Percentiles rank a stretch among this genome's conserved stretches.
Conservation (phyloP, 2,329 filamentous ascomycete species). For the Clathrospora elynae region DNA sequence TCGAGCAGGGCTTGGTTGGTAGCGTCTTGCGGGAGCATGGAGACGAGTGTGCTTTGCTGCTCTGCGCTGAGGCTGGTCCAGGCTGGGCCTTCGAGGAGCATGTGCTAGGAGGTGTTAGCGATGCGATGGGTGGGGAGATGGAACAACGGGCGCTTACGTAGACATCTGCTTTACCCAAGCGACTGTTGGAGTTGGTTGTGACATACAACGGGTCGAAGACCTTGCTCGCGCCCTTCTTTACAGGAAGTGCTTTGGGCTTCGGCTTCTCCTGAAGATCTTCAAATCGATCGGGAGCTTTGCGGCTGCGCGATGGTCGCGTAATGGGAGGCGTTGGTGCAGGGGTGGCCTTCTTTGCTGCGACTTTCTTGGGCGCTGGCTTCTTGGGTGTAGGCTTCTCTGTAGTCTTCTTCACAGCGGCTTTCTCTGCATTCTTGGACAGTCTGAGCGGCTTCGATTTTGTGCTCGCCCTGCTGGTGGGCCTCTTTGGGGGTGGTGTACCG, state of each 20-base stretch:
- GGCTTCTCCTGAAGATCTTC: constrained; percentile 15
- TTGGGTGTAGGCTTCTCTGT: constrained; percentile 9
- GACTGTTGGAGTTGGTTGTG: constrained; percentile 39
- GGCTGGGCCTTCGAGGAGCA: constrained; percentile 37
- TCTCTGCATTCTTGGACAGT: no score
- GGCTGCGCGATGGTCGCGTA: constrained; percentile 31
- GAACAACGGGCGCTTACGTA: constrained; percentile 20
- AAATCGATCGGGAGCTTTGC: constrained; percentile 38
- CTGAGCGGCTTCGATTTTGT: constrained; percentile 7
- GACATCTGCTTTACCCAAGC: constrained; percentile 41
- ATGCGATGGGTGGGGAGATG: background rate
- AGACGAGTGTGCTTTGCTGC: constrained; percentile 29
- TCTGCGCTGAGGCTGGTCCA: constrained; percentile 36
- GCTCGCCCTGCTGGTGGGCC: constrained; percentile 1
- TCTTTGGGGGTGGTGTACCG: constrained; percentile 15
- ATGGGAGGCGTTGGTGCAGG: constrained; percentile 15
- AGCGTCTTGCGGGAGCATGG: constrained; percentile 27
- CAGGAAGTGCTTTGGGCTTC: constrained; percentile 9
- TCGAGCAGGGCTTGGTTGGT: constrained; percentile 24
- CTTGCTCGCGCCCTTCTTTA: constrained; percentile 21
- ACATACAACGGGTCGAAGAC: constrained; percentile 40
- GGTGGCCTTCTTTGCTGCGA: constrained; percentile 9
- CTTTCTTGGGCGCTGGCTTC: constrained; percentile 13
- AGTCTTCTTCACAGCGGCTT: background rate
- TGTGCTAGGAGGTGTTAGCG: constrained; percentile 26